Percentiles rank a stretch among this genome's conserved stretches.
Conservation (phyloP, 176 grass and related monocot genomes). For the Pontederia crassipes region DNA sequence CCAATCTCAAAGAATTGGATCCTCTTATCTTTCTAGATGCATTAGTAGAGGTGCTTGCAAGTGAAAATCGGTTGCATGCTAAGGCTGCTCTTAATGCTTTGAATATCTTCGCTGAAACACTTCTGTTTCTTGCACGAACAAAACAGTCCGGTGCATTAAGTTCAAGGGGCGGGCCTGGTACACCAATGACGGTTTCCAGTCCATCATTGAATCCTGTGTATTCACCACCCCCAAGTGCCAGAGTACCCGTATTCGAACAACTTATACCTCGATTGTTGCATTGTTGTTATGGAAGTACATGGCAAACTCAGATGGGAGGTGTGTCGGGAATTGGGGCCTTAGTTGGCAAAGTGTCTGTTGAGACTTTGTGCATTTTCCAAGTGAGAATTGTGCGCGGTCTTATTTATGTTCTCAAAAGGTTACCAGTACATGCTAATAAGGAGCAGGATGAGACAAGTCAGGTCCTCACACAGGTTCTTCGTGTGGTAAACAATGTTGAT, state of each 20-base stretch:
- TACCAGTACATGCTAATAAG: conserved; percentile 90
- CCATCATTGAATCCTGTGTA: conserved; percentile 98
- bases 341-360: conserved; percentile 95
- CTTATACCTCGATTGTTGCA: conserved; percentile 82
- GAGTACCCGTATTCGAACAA: conserved; percentile 88
- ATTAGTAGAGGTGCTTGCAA: conserved; percentile 73
- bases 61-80: conserved; percentile 85
- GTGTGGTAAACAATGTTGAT: conserved; percentile 97
- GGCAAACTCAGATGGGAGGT: conserved; percentile 98
- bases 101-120: conserved; percentile 75
- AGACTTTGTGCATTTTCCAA: conserved; percentile 86
- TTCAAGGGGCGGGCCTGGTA: conserved; percentile 76
- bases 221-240: conserved; percentile 94
- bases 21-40: conserved; percentile 94
- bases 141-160: conserved; percentile 69
- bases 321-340: conserved; percentile 88
- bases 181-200: conserved; percentile 94
- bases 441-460: conserved; percentile 99
- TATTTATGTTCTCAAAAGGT: conserved; percentile 88
- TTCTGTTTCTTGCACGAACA: conserved; percentile 75
- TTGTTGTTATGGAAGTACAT: conserved; percentile 95
- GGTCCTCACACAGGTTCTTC: conserved; percentile 82
- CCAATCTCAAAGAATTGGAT: conserved; percentile 92
- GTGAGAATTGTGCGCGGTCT: conserved; percentile 87
- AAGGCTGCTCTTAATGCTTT: conserved; percentile 85